phyloP scores from a whole-genome alignment of 345 rosid genomes.

The Melaleuca alternifolia region DNA sequence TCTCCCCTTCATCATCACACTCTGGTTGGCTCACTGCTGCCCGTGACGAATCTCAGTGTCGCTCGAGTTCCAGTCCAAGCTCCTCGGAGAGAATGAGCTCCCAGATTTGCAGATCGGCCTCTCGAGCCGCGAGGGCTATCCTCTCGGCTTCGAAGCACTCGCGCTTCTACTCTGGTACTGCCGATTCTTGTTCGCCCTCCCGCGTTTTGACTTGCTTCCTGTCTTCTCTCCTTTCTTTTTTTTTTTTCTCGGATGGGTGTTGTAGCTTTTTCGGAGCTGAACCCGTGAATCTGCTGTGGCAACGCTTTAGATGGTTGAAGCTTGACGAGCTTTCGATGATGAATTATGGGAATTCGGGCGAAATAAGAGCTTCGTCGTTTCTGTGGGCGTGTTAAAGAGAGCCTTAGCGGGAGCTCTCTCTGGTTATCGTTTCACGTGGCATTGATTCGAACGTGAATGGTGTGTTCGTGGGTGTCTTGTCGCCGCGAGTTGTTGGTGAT shows the following conservation, averaged over 20 bases:
- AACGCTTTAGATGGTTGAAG: not conserved
- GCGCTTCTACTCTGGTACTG: constrained; percentile 28
- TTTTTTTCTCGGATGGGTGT: not conserved
- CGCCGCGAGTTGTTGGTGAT: not conserved
- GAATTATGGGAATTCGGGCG: not conserved
- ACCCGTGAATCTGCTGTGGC: not conserved
- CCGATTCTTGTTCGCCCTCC: not conserved
- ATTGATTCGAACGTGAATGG: not conserved
- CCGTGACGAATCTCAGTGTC: not conserved
- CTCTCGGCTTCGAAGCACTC: constrained; percentile 62
- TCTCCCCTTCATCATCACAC: not conserved
- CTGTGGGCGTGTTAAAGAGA: not conserved
- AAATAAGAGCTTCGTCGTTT: not conserved
- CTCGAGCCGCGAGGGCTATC: constrained; percentile 69
- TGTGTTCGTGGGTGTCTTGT: not conserved
- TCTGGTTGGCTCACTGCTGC: not conserved
- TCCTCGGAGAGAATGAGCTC: constrained; percentile 42
- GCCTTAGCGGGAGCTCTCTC: not conserved
- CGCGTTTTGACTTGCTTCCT: not conserved
- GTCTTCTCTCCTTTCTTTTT: not conserved
- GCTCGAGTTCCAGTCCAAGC: not conserved
- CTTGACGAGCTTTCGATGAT: not conserved
- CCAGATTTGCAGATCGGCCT: constrained; percentile 66
- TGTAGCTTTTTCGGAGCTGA: not conserved
- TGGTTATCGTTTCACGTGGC: not conserved